Percentiles rank a stretch among this genome's conserved stretches.
These are phyloP conservation scores for Cylindrotheca closterium DNA, from an alignment of 108 stramenopile genomes.

Conservation along the genomic window DNA sequence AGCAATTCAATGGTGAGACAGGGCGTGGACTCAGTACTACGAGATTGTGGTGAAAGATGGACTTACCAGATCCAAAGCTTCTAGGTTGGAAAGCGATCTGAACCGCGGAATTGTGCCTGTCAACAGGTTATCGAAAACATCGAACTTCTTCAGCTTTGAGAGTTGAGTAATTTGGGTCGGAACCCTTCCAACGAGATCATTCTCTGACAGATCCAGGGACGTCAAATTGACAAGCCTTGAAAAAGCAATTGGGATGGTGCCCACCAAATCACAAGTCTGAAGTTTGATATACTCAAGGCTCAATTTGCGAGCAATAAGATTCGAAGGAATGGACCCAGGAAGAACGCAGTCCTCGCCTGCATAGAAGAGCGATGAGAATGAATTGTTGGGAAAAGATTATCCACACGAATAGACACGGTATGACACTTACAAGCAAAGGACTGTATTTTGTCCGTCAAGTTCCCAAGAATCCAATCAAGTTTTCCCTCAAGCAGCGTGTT, in stretches of 20 bases:
- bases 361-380: too few relatives aligned
- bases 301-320: slow-evolving; percentile 36
- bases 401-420: too few relatives aligned
- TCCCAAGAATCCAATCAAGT: too few relatives aligned
- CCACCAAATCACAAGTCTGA: slow-evolving; percentile 51
- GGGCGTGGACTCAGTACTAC: not conserved
- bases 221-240: slow-evolving; percentile 19
- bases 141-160: slow-evolving; percentile 17
- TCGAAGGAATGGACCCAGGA: slow-evolving; percentile 31
- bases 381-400: too few relatives aligned
- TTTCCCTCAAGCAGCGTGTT: too few relatives aligned
- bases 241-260: slow-evolving; percentile 45
- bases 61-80: slow-evolving; percentile 25
- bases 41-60: not conserved
- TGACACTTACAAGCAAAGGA: too few relatives aligned
- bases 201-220: slow-evolving; percentile 29
- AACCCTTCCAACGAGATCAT: slow-evolving; percentile 27
- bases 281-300: slow-evolving; percentile 43
- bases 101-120: slow-evolving; percentile 62
- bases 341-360: not conserved
- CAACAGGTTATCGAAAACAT: slow-evolving; percentile 33
- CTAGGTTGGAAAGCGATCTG: slow-evolving; percentile 46
- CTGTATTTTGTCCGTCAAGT: too few relatives aligned
- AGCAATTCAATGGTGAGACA: too few relatives aligned
- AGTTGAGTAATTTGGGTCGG: slow-evolving; percentile 35